Conservation (phyloP, 2,329 filamentous ascomycete species). For the Phialocephala subalpina region DNA sequence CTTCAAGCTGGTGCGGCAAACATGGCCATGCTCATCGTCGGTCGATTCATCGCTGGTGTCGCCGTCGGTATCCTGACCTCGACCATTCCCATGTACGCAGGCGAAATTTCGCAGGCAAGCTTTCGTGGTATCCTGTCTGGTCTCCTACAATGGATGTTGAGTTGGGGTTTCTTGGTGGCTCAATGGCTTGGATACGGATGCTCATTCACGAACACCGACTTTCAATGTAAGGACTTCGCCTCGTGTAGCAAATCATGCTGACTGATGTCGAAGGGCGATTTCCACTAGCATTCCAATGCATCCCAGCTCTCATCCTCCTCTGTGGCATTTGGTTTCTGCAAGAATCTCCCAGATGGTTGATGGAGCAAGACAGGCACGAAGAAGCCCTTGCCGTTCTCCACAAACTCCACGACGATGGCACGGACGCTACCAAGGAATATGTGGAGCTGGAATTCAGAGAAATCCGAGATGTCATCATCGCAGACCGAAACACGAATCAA, state of each 20-base stretch:
- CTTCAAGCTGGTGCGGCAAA: conserved; percentile 42
- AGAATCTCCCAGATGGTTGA: conserved; percentile 65
- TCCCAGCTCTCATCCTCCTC: conserved; percentile 58
- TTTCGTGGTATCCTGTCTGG: conserved; percentile 35
- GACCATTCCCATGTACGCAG: conserved; percentile 55
- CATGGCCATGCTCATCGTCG: conserved; percentile 53
- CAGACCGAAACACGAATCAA: conserved; percentile 55
- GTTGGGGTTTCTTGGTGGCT: conserved; percentile 39
- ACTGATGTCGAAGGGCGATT: conserved; percentile 57
- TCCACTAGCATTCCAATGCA: conserved; percentile 63
- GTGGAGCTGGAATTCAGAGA: conserved; percentile 57
- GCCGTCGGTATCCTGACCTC: conserved; percentile 55
- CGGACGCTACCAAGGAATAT: conserved; percentile 48
- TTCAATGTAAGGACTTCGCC: conserved; percentile 19
- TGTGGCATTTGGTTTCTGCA: conserved; percentile 59
- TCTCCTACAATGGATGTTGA: conserved; percentile 38
- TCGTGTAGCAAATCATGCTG: neutral
- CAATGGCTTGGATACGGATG: conserved; percentile 39
- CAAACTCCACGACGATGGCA: conserved; percentile 57
- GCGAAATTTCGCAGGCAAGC: conserved; percentile 32
- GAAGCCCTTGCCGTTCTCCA: conserved; percentile 62
- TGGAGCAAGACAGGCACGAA: conserved; percentile 63
- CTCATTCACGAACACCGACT: conserved; percentile 21
- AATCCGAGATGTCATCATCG: conserved; percentile 61
- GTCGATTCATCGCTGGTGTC: conserved; percentile 55